These are phyloP conservation scores for Aspergillus sparsus DNA, from an alignment of 495 filamentous ascomycete species.

Conservation along the genomic window DNA sequence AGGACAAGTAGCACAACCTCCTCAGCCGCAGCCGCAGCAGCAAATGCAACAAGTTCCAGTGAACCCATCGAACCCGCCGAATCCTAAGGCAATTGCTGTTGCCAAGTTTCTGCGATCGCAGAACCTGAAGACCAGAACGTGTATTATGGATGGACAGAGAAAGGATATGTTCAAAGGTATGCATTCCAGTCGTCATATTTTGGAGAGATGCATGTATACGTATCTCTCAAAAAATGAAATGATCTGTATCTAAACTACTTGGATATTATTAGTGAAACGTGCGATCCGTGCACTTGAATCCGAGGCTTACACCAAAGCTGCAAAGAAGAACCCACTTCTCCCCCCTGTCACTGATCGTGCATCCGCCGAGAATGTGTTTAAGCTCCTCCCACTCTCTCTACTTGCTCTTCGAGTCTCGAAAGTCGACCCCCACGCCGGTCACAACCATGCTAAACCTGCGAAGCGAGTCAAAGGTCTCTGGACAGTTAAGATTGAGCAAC, in stretches of 20 bases:
- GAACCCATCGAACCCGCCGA: slow-evolving; percentile 71
- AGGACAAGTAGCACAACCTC: slow-evolving; percentile 30
- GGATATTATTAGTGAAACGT: slow-evolving; percentile 75
- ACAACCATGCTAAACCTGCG: slow-evolving; percentile 74
- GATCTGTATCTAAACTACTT: not conserved
- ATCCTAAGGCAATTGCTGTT: slow-evolving; percentile 84
- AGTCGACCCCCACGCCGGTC: slow-evolving; percentile 68
- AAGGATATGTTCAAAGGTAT: slow-evolving; percentile 97
- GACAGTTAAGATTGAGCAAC: slow-evolving; percentile 95
- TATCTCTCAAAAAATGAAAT: not conserved
- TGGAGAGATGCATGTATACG: not conserved
- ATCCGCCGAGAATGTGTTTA: slow-evolving; percentile 88
- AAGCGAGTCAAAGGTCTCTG: slow-evolving; percentile 95
- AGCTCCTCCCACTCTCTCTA: slow-evolving; percentile 92
- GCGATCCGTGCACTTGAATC: slow-evolving; percentile 92
- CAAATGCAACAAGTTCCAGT: slow-evolving; percentile 51
- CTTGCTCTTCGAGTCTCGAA: slow-evolving; percentile 90
- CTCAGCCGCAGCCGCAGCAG: slow-evolving; percentile 40
- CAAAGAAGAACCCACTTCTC: slow-evolving; percentile 81
- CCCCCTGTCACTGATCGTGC: slow-evolving; percentile 84
- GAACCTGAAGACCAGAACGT: slow-evolving; percentile 85
- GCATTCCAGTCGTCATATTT: not conserved
- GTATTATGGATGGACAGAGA: slow-evolving; percentile 91
- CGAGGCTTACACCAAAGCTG: slow-evolving; percentile 79
- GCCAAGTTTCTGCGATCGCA: slow-evolving; percentile 86